These are phyloP conservation scores for Mangifera indica DNA, from an alignment of 345 rosid genomes.

Conservation along the genomic window DNA sequence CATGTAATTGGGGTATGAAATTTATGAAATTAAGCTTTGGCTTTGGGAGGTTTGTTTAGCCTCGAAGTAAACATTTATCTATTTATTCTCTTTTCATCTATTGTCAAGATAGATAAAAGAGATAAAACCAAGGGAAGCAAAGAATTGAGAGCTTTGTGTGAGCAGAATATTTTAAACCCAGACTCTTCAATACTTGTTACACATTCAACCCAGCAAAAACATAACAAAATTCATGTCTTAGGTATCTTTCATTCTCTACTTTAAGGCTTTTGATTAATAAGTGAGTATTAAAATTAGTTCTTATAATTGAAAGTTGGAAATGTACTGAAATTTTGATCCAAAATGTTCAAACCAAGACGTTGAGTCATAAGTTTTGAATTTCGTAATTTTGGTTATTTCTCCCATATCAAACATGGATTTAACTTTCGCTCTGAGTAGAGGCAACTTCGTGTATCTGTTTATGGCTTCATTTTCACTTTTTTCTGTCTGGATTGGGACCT, in stretches of 20 bases:
- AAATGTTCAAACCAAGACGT: neutral
- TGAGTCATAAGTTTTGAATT: neutral
- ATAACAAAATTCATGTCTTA: slow-evolving; percentile 60
- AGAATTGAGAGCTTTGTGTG: too few relatives aligned
- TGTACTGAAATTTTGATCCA: neutral
- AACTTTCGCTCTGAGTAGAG: neutral
- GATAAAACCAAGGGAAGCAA: too few relatives aligned
- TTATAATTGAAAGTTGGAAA: neutral
- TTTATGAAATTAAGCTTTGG: too few relatives aligned
- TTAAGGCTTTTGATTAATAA: neutral
- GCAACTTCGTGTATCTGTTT: neutral
- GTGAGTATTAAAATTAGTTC: neutral
- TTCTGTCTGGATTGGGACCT: neutral
- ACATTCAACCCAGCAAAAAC: too few relatives aligned
- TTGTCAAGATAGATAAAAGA: too few relatives aligned
- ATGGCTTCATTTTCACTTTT: neutral
- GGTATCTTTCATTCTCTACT: slow-evolving; percentile 36
- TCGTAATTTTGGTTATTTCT: neutral
- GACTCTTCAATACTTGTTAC: too few relatives aligned
- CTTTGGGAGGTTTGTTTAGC: too few relatives aligned
- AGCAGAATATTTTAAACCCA: too few relatives aligned
- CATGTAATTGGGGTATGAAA: too few relatives aligned
- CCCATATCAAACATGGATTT: neutral
- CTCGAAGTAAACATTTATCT: too few relatives aligned
- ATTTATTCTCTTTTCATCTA: too few relatives aligned